phyloP scores from a whole-genome alignment of 805 yeast species.

The Kregervanrija fluxuum region DNA sequence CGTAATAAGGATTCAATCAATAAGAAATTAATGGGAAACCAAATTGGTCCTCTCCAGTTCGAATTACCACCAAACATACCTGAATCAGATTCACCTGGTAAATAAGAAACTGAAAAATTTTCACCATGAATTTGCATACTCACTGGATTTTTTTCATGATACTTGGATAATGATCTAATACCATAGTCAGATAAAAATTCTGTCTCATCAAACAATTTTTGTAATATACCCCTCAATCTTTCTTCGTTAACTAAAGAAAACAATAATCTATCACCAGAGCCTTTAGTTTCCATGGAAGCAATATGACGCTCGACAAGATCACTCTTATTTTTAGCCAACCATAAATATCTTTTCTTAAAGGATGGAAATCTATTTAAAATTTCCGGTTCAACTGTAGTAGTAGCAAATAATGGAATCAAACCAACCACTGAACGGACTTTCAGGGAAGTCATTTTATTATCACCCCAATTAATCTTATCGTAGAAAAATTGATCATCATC shows the following conservation, averaged over 20 bases:
- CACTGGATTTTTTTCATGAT: constrained; percentile 78
- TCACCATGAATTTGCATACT: constrained; percentile 77
- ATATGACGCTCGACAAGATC: constrained; percentile 73
- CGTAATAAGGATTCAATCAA: constrained; percentile 82
- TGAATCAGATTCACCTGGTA: constrained; percentile 85
- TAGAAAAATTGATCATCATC: constrained; percentile 84
- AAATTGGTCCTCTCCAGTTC: constrained; percentile 95
- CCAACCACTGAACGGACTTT: constrained; percentile 90
- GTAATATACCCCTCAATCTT: constrained; percentile 65
- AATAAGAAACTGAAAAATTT: constrained; percentile 60
- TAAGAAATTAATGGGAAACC: constrained; percentile 90
- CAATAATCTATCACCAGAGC: constrained; percentile 75
- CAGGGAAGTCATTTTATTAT: constrained; percentile 52
- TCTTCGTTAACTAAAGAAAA: constrained; percentile 78
- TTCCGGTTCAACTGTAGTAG: constrained; percentile 82
- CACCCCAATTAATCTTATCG: constrained; percentile 85
- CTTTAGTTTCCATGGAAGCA: constrained; percentile 72
- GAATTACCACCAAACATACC: constrained; percentile 96
- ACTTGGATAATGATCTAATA: constrained; percentile 80
- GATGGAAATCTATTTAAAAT: constrained; percentile 69
- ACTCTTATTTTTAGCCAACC: constrained; percentile 71
- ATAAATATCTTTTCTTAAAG: constrained; percentile 72
- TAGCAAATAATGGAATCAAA: constrained; percentile 83
- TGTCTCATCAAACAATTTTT: constrained; percentile 74
- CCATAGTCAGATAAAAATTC: constrained; percentile 85